Evolutionary conservation across 2,329 filamentous ascomycete species (phyloP), one percentile per base, ranked within the genome.

Genomic region (Fusarium annulatum): DNA sequence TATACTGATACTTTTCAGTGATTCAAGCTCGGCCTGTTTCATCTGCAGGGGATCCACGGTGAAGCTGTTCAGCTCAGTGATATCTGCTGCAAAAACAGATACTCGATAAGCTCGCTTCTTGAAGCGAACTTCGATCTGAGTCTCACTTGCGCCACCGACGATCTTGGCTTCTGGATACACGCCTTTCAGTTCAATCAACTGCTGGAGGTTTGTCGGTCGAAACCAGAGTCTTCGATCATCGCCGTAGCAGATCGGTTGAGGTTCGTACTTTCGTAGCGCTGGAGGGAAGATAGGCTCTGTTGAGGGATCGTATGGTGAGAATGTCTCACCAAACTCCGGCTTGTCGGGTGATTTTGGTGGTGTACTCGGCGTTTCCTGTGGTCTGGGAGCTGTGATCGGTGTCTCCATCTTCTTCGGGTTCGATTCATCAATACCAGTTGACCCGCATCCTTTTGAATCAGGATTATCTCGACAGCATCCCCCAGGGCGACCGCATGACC

Each of bases 121-220:
- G 18, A 61, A 61, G 12, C 58, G 58, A 10, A 61, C 58, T 7
- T 61, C 58, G 15, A 61, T 61, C 28, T 61, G 58, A 10, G 58
- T 61, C 7, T 61, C 58, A 19, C 58, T 61, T 2, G 58, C 58
- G 3, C 58, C 58, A 1, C 58, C 58, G 0, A 56, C 58, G 7
- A 56, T n/a, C 7, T 61, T 61, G 2, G 58, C 36, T 3, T 61
- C 58, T 10, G 36, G 48, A 11, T 7, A 61, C 3, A 56, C 36
- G 4, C 28, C 36, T 8, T 61, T 61, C 6, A 61, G 8, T 1
- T 56, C 36, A 1, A 56, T 56, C 4, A 61, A 12, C 3, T 61
- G 58, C 1, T 61, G 36, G 1, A 61, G n/a, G 4, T 14, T 61
- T n/a, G 36, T 36, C 0, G 58, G 58, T 18, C 58, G 28, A n/a